phyloP scores from a whole-genome alignment of 2,329 filamentous ascomycete species.

The Rhynchosporium secalis region DNA sequence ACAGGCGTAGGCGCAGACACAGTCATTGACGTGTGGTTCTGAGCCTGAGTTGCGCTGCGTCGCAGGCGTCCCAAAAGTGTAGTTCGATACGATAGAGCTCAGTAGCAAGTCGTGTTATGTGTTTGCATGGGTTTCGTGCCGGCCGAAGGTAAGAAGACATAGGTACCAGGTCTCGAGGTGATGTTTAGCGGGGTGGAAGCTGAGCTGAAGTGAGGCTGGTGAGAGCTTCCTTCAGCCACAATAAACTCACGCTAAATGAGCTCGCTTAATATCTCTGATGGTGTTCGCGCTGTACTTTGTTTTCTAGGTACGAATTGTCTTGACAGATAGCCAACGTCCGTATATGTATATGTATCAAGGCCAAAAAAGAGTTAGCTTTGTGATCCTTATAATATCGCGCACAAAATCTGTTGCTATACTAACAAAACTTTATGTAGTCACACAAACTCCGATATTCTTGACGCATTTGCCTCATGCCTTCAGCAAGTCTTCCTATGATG shows the following conservation, averaged over 20 bases:
- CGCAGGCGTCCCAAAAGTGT: background rate
- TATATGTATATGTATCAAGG: no score
- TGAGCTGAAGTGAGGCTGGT: background rate
- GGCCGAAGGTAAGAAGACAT: no score
- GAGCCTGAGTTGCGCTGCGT: background rate
- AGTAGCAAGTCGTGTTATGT: background rate
- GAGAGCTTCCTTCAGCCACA: slow-evolving; percentile 1
- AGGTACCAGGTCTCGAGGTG: background rate
- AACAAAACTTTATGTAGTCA: background rate
- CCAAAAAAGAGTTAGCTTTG: no score
- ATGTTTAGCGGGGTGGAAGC: background rate
- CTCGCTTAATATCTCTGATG: background rate
- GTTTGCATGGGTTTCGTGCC: no score
- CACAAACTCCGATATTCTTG: background rate
- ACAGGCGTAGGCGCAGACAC: background rate
- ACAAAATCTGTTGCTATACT: background rate
- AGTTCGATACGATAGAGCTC: background rate
- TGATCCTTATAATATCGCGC: no score
- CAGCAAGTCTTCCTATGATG: slow-evolving; percentile 4
- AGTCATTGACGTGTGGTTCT: background rate
- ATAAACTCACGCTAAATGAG: background rate
- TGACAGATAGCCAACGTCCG: no score
- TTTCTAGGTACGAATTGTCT: no score
- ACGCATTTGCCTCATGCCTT: background rate
- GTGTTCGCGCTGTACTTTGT: no score